phyloP scores from a whole-genome alignment of 768 basidiomycete genomes.

The Galerina marginata region DNA sequence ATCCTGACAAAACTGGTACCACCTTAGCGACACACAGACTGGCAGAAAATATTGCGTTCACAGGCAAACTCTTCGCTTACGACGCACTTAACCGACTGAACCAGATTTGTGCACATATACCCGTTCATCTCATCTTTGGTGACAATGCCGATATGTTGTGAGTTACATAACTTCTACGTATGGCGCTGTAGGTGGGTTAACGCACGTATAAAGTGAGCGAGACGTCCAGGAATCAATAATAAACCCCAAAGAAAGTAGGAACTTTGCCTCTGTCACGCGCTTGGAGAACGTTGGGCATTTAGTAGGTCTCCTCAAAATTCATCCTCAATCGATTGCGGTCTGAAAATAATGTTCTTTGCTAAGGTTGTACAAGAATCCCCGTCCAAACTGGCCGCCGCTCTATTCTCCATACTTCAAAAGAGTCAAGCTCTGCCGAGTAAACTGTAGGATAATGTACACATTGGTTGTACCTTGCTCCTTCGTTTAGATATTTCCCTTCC shows the following conservation, averaged over 20 bases:
- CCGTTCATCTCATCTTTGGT: constrained; percentile 37
- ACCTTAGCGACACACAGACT: constrained; percentile 33
- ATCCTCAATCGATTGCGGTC: too few species aligned
- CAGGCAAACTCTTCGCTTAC: constrained; percentile 23
- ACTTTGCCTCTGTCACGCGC: constrained; percentile 31
- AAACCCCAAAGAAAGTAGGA: constrained; percentile 29
- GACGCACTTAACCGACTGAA: constrained; percentile 33
- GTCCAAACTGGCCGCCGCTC: constrained; percentile 28
- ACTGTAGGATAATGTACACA: constrained; percentile 3
- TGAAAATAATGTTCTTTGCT: neutral
- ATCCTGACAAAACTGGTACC: constrained; percentile 31
- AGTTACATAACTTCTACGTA: constrained; percentile 14
- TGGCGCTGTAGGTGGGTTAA: neutral
- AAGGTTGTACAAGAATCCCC: constrained; percentile 36
- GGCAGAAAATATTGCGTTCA: constrained; percentile 33
- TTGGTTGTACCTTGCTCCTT: constrained; percentile 3
- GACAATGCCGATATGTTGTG: constrained; percentile 37
- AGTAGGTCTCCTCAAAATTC: constrained; percentile 21
- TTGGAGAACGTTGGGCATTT: constrained; percentile 36
- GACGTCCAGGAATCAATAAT: constrained; percentile 32
- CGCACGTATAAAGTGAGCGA: constrained; percentile 21
- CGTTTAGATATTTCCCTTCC: too few species aligned
- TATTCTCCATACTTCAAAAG: constrained; percentile 20
- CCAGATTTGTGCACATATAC: constrained; percentile 31
- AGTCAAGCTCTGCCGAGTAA: constrained; percentile 15